A percentile compares a stretch with the other conserved stretches of the same genome.
phyloP scores from a whole-genome alignment of 169 alveolate genomes.

The Toxoplasma gondii region DNA sequence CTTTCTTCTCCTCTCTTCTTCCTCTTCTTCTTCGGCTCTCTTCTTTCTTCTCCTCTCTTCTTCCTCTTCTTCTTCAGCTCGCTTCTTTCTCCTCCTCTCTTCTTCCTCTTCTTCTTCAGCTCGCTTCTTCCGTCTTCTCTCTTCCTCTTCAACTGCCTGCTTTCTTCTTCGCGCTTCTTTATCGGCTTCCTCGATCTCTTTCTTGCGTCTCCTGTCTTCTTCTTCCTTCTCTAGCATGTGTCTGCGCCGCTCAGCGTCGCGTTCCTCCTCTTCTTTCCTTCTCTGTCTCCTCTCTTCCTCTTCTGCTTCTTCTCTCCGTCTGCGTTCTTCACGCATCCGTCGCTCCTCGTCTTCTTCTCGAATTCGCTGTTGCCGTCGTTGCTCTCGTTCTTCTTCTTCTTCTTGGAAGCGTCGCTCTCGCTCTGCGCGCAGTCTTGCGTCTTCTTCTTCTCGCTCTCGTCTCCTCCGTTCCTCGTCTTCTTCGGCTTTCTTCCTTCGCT shows the following conservation, averaged over 20 bases:
- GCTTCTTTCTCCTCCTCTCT: neutral
- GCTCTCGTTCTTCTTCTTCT: conserved; percentile 7
- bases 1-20: neutral
- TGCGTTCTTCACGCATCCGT: neutral
- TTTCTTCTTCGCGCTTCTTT: neutral
- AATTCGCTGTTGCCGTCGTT: neutral
- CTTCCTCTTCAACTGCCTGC: neutral
- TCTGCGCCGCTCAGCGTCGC: conserved; percentile 2
- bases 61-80: neutral
- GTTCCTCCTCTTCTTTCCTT: neutral
- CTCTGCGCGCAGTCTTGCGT: neutral
- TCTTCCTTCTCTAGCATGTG: conserved; percentile 41
- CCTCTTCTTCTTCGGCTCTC: neutral
- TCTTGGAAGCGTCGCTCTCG: conserved; percentile 21
- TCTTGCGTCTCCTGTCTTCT: conserved; percentile 47
- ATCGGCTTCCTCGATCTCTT: conserved; percentile 43
- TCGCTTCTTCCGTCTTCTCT: neutral
- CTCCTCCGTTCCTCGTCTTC: conserved; percentile 34
- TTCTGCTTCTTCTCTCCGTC: neutral
- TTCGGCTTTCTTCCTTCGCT: conserved; percentile 49
- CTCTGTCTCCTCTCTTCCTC: neutral
- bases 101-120: neutral
- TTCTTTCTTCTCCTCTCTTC: neutral
- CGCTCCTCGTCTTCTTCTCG: conserved; percentile 23
- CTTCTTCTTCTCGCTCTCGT: neutral